These are phyloP conservation scores for Starmerella kuoi DNA, from an alignment of 805 yeast genomes.

Conservation along the genomic window DNA sequence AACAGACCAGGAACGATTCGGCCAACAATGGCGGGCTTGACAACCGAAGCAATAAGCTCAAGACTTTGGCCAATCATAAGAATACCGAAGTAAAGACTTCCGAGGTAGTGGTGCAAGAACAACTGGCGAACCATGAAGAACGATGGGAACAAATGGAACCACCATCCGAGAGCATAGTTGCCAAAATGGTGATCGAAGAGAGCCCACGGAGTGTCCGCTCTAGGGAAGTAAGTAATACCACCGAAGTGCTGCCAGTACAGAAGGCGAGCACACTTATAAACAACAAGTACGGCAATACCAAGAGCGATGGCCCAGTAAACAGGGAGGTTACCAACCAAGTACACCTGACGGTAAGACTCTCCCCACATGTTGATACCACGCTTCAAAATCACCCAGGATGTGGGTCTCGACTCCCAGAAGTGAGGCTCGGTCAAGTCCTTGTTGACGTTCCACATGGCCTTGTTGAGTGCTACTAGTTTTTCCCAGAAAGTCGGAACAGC, in stretches of 20 bases:
- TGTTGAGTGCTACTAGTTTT: constrained; percentile 46
- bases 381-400: constrained; percentile 48
- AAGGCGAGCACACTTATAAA: constrained; percentile 25
- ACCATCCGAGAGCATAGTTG: constrained; percentile 45
- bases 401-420: constrained; percentile 42
- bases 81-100: constrained; percentile 80
- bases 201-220: constrained; percentile 24
- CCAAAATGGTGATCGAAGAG: constrained; percentile 30
- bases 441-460: constrained; percentile 42
- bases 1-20: constrained; percentile 37
- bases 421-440: constrained; percentile 39
- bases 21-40: constrained; percentile 17
- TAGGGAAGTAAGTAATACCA: constrained; percentile 4
- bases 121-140: constrained; percentile 81
- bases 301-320: constrained; percentile 40
- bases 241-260: constrained; percentile 32
- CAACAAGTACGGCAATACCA: constrained; percentile 24
- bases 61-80: constrained; percentile 55
- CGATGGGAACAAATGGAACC: constrained; percentile 47
- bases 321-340: constrained; percentile 52
- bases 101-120: constrained; percentile 87
- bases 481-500: constrained; percentile 34
- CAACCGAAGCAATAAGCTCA: constrained; percentile 27
- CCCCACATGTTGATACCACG: constrained; percentile 52
- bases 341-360: constrained; percentile 36